A percentile compares a stretch with the other conserved stretches of the same genome.
Evolutionary conservation across 2,329 filamentous ascomycete genomes (phyloP).

Genomic region (Diaporthe citri): DNA sequence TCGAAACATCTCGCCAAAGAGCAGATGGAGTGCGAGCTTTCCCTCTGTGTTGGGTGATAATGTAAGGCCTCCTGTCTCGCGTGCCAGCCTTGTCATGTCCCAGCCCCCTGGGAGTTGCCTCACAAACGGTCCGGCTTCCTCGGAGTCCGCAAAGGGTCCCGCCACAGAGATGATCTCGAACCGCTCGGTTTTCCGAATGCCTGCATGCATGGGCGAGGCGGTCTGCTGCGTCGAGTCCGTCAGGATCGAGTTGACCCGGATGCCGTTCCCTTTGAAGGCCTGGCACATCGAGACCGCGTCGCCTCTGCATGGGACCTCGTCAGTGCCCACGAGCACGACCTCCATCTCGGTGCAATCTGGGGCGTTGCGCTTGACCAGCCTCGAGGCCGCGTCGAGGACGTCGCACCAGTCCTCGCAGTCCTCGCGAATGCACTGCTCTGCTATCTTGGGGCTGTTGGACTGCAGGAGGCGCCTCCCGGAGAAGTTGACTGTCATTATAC

Average conservation of each 20-base stretch:
- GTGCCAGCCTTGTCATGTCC: conserved; percentile 34
- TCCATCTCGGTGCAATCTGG: conserved; percentile 32
- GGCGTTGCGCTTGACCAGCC: conserved; percentile 27
- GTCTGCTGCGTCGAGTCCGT: conserved; percentile 11
- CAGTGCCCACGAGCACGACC: conserved; percentile 33
- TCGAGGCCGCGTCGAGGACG: conserved; percentile 31
- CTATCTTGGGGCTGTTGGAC: conserved; percentile 43
- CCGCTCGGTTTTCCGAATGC: background rate
- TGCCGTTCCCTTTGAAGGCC: background rate
- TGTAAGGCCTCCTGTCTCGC: conserved; percentile 34
- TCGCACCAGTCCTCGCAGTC: conserved; percentile 34
- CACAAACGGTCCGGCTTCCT: background rate
- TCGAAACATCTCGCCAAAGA: conserved; percentile 37
- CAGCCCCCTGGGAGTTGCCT: background rate
- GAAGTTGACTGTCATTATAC: conserved; percentile 38
- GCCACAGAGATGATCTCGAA: conserved; percentile 25
- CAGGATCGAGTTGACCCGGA: conserved; percentile 35
- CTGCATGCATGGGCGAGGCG: background rate
- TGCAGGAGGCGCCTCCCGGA: conserved; percentile 50
- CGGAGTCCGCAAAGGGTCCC: background rate
- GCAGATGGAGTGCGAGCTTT: conserved; percentile 32
- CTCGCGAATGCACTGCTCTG: conserved; percentile 35
- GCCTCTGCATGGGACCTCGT: conserved; percentile 26
- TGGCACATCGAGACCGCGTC: conserved; percentile 29
- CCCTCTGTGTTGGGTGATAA: conserved; percentile 34